Evolutionary conservation across 2,329 filamentous ascomycete genomes (phyloP), one percentile per base, ranked within the genome.

Genomic region (Sordariomycetes sp.): DNA sequence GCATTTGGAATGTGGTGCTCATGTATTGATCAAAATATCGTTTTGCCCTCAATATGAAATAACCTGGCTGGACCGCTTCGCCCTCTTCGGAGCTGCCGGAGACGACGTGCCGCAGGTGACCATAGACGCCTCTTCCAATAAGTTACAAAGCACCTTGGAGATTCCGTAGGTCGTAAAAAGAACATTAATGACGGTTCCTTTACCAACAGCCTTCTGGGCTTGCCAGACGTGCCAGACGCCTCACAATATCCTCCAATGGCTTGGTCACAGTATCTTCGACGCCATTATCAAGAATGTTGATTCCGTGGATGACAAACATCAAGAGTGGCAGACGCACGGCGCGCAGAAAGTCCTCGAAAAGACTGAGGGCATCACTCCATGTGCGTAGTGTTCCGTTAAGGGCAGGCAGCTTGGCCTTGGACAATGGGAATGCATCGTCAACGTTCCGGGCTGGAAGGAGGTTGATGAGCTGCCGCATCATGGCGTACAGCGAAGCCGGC

Each of bases 401-500:
- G 13, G 1, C 28, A 20, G 17, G 3, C 15, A 56, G 54, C 25
- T 51, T 32, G 17, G 13, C 17, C 22, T 10, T n/a, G 13, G 20
- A 15, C 2, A 34, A 25, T 12, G 1, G 2, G 10, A 34, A 3
- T 24, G n/a, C 54, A 6, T 52, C 20, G 5, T 53, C 25, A 13
- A 10, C 2, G 7, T n/a, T 25, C 13, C 58, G 42, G 3, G 54
- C 25, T 15, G 60, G 61, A 7, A 61, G 28, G 2, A 62, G 32
- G 24, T 62, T 55, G 36, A 61, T 22, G 17, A 61, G 28, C 51
- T 62, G 61, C n/a, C 59, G 56, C 10, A 61, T 61, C 56, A 62
- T 52, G 5, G 58, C 39, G 28, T 59, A 61, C 1, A 61, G 53
- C 5, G 61, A 17, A 2, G 59, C 59, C 1, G 45, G 58, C 1